Evolutionary conservation across 192 early-diverging fungal genomes (phyloP).

Genomic region (Lobosporangium transversale): DNA sequence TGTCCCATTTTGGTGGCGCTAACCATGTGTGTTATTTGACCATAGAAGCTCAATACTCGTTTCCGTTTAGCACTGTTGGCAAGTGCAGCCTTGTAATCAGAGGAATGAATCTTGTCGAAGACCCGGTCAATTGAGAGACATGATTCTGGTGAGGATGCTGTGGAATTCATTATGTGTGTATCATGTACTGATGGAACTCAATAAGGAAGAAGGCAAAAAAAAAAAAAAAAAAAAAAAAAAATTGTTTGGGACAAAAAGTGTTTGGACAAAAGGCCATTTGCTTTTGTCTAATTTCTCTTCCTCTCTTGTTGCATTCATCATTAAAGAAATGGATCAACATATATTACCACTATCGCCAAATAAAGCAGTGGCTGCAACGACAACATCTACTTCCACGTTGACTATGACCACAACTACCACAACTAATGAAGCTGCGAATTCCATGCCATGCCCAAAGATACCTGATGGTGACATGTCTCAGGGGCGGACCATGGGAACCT

Average conservation of each 20-base stretch:
- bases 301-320: not conserved
- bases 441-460: not conserved
- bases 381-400: not conserved
- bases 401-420: not conserved
- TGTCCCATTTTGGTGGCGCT: not conserved
- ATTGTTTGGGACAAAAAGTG: too few relatives aligned
- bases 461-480: too few relatives aligned
- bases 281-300: not conserved
- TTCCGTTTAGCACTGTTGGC: not conserved
- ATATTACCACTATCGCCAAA: not conserved
- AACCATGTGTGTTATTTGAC: slow-evolving; percentile 7
- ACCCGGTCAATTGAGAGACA: slow-evolving; percentile 12
- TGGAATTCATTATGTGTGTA: not conserved
- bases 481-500: too few relatives aligned
- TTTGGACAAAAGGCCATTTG: not conserved
- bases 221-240: too few relatives aligned
- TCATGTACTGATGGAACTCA: not conserved
- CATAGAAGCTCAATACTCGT: slow-evolving; percentile 8
- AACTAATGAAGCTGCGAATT: not conserved
- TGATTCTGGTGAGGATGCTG: not conserved
- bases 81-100: not conserved
- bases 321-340: not conserved
- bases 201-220: not conserved
- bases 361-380: not conserved
- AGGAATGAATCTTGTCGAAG: slow-evolving; percentile 9